phyloP scores from a whole-genome alignment of 1,284 basidiomycete genomes.

The Polyporus tsugae region DNA sequence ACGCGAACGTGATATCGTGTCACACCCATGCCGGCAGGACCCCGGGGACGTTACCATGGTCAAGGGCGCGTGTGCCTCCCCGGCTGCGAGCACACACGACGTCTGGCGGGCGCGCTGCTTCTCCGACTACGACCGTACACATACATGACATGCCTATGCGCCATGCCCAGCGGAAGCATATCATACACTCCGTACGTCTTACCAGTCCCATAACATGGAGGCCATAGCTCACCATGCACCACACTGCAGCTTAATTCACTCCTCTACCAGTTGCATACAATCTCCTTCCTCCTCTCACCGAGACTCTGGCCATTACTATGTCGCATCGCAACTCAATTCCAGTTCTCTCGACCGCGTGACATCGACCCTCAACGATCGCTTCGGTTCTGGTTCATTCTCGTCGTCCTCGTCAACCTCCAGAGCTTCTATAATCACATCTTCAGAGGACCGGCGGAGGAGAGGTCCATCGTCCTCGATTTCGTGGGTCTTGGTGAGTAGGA shows the following conservation, averaged over 20 bases:
- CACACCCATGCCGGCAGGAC: constrained; percentile 16
- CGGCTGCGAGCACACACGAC: constrained; percentile 26
- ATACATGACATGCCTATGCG: constrained; percentile 76
- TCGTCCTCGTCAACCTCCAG: constrained; percentile 63
- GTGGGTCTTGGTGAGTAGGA: constrained; percentile 72
- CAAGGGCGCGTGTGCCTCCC: constrained; percentile 13
- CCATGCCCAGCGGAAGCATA: constrained; percentile 79
- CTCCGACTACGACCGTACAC: constrained; percentile 21
- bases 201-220: not conserved
- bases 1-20: constrained; percentile 31
- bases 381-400: constrained; percentile 67
- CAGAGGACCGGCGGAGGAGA: constrained; percentile 57
- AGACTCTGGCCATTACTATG: constrained; percentile 63
- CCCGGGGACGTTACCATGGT: constrained; percentile 18
- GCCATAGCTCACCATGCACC: not conserved
- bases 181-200: constrained; percentile 71
- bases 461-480: constrained; percentile 76
- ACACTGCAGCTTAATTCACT: constrained; percentile 66
- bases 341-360: constrained; percentile 70
- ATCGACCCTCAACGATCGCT: constrained; percentile 67
- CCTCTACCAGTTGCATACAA: constrained; percentile 73
- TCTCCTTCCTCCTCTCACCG: constrained; percentile 80
- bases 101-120: constrained; percentile 8
- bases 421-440: constrained; percentile 68
- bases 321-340: constrained; percentile 66